Base-by-base conservation (phyloP, 768 basidiomycete species). In the Podaxis rugospora region DNA sequence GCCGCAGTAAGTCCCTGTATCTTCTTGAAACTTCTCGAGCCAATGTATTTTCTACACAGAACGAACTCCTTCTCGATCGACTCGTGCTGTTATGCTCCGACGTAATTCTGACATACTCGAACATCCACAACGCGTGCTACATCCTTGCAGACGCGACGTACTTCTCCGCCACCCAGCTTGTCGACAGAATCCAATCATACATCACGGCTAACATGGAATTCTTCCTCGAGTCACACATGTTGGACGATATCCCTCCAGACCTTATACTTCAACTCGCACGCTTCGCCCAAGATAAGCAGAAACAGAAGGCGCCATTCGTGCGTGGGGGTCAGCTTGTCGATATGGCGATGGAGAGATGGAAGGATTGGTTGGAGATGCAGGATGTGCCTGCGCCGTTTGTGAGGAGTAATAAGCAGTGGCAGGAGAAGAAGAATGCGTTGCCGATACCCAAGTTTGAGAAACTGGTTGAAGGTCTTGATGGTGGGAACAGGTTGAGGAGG, bases 11-110 rank as follows among this genome's bases (percentile, higher is more conserved):
- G 83, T 76, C 28, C 62, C 23, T 32, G 32, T 32, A 32, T 13
- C 27, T 40, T 46, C 18, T 10, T 11, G 21, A 4, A 14, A 11
- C n/a, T 25, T 10, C 1, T 5, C 39, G 18, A 14, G 42, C 44
- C 32, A 3, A 51, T 14, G 28, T 55, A 32, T 39, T 66, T 53
- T 2, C 21, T 27, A 37, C 5, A 4, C 63, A 95, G 89, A 95
- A 90, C 64, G 94, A 98, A 72, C 75, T 98, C 2, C 81, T 97
- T 7, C 77, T 98, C n/a, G 92, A 92, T 67, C 86, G 88, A 18
- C 82, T 98, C 18, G 82, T 93, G 37, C 80, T 92, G 1, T 74
- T 96, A 25, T 97, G 95, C 74, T 95, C 95, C 1, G 75, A 78
- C 7, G 80, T 89, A 46, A 82, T 98, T 55, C 78, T 94, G 39